These are phyloP conservation scores for Fabrea salina DNA, from an alignment of 169 alveolate genomes.

Conservation along the genomic window DNA sequence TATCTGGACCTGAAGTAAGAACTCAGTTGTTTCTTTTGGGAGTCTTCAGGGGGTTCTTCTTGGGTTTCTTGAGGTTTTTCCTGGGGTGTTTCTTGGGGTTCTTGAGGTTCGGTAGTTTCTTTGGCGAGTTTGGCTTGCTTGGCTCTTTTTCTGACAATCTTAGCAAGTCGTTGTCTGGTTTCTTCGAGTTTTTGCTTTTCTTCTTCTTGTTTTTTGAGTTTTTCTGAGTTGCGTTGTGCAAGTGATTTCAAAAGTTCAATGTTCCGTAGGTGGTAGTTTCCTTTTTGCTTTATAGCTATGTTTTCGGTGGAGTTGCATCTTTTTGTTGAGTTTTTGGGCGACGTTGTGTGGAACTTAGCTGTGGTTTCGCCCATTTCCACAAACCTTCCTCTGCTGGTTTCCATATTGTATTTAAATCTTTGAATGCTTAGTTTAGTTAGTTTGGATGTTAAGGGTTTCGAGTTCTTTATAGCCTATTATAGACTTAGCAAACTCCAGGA, in stretches of 20 bases:
- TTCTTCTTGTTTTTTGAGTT: background rate
- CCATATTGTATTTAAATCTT: no score
- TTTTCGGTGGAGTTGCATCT: background rate
- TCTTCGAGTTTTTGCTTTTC: conserved; percentile 18
- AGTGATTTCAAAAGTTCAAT: background rate
- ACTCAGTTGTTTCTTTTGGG: background rate
- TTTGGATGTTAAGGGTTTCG: no score
- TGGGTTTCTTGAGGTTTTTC: background rate
- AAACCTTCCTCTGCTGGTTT: no score
- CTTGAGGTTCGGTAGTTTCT: background rate
- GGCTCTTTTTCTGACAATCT: conserved; percentile 3
- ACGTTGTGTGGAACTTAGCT: background rate
- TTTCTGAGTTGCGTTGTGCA: background rate
- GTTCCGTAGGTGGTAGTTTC: conserved; percentile 29
- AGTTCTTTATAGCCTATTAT: no score
- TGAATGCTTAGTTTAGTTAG: no score
- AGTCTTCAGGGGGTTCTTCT: background rate
- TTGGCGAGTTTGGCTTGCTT: background rate
- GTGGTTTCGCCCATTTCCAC: background rate
- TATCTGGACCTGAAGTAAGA: conserved; percentile 27
- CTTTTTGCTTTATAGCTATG: background rate
- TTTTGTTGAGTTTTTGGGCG: background rate
- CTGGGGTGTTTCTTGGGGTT: background rate
- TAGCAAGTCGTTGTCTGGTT: conserved; percentile 30
- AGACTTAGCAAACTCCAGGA: no score